Evolutionary conservation across 75 land plant genomes (phyloP), one percentile per base, ranked within the genome.

Genomic region (Selaginella tamariscina): DNA sequence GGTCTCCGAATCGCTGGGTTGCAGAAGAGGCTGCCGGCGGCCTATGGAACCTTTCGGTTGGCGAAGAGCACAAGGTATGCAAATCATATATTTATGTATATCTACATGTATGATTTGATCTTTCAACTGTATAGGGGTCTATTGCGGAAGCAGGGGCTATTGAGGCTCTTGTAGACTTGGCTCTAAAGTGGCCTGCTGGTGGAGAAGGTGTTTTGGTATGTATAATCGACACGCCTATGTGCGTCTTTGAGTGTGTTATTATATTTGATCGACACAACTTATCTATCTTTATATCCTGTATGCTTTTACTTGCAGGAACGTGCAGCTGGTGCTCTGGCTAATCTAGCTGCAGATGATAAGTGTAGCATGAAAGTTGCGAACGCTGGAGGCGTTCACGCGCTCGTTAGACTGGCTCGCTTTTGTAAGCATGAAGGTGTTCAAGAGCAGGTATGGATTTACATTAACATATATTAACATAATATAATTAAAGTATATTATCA

Each of bases 11-110:
- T 62, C 86, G 84, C 66, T 71, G 82, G 75, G 99, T 95, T 76
- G 99, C 96, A 28, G 99, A 95, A 73, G 99, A 95, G 79, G 99
- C 96, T 65, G 99, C 99, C 55, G 99, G 99, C 44, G 99, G 99
- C 49, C 84, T 95, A 15, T 95, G 99, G 99, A 95, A 95, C 74
- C 84, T 95, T 32, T 95, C 99, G 64, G 99, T 95, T 63, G 99
- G 99, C 24, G 99, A 95, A 75, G 99, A 95, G 60, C 96, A 95
- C 72, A 95, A 95, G 91, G 99, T 95, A 8, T 26, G 63, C 18
- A 20, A 49, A 23, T 8, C 13, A 68, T 27, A 64, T 27, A 21
- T n/a, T 64, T 22, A 23, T 30, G 15, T 31, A 9, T 27, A 15
- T 21, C 67, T 23, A 65, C 1, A 23, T 8, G 28, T 31, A 55